phyloP scores from a whole-genome alignment of 306 rosid species.

The Hippophae rhamnoides region DNA sequence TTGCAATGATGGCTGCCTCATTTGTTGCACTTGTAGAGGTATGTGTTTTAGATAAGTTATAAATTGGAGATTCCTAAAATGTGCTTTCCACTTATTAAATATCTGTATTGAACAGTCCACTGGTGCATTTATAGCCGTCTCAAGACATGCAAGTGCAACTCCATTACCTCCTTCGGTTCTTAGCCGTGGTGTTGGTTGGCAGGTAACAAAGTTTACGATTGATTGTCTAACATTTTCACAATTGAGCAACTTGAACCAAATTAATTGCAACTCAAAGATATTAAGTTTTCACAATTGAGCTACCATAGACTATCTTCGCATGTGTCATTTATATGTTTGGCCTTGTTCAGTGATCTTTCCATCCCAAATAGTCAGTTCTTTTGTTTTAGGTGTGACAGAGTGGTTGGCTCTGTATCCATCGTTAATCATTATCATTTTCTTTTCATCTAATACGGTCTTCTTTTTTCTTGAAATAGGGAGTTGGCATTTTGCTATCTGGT shows the following conservation, averaged over 20 bases:
- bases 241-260: not conserved
- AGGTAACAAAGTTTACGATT: constrained; percentile 34
- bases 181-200: constrained; percentile 98
- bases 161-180: constrained; percentile 82
- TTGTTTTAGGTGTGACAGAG: not conserved
- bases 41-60: not conserved
- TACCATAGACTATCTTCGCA: not conserved
- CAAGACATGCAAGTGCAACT: constrained; percentile 91
- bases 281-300: not conserved
- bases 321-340: not conserved
- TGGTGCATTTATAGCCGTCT: constrained; percentile 73
- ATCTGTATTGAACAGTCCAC: constrained; percentile 56
- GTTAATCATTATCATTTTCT: not conserved
- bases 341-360: not conserved
- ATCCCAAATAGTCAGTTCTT: not conserved
- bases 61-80: not conserved
- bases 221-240: not conserved
- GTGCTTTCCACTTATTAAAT: not conserved
- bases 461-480: constrained; percentile 51
- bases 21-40: constrained; percentile 93
- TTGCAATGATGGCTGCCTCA: constrained; percentile 96
- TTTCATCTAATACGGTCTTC: not conserved
- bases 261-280: not conserved
- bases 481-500: constrained; percentile 78
- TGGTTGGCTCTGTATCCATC: not conserved